A percentile compares a stretch with the other conserved stretches of the same genome.
phyloP scores from a whole-genome alignment of 768 basidiomycete genomes.

The Porpolomopsis calyptriformis region DNA sequence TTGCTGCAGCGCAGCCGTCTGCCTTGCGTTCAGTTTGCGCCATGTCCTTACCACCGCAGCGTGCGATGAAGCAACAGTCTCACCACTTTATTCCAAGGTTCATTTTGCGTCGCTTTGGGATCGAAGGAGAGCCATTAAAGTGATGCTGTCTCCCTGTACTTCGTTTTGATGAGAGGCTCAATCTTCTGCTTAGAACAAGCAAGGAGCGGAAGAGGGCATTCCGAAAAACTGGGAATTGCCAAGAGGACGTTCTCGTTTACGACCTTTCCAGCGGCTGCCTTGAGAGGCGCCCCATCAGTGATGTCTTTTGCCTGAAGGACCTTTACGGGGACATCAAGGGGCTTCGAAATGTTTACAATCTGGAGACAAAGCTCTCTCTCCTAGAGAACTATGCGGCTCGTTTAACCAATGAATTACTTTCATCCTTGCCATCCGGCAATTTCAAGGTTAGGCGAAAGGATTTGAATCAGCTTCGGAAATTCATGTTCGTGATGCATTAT shows the following conservation, averaged over 20 bases:
- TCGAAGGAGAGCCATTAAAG: not conserved
- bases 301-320: slow-evolving; percentile 15
- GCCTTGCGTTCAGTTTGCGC: not conserved
- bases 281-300: slow-evolving; percentile 9
- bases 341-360: slow-evolving; percentile 15
- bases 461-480: slow-evolving; percentile 24
- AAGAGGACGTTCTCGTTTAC: slow-evolving; percentile 15
- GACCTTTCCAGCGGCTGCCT: slow-evolving; percentile 14
- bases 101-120: slow-evolving; percentile 19
- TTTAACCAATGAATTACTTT: slow-evolving; percentile 16
- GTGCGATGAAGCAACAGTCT: slow-evolving; percentile 13
- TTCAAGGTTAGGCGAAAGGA: slow-evolving; percentile 19
- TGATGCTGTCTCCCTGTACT: not conserved
- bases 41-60: not conserved
- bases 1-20: too few relatives aligned
- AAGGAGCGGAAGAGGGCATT: slow-evolving; percentile 4
- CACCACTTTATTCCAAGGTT: slow-evolving; percentile 23
- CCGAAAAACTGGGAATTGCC: slow-evolving; percentile 5
- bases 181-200: slow-evolving; percentile 6
- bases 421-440: not conserved
- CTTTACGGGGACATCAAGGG: slow-evolving; percentile 19
- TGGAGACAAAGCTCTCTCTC: slow-evolving; percentile 19
- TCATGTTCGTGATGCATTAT: slow-evolving; percentile 28
- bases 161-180: not conserved
- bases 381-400: slow-evolving; percentile 20